A percentile compares a stretch with the other conserved stretches of the same genome.
These are phyloP conservation scores for Rhizoclosmatium sp. DNA, from an alignment of 192 early-diverging fungal genomes.

Conservation along the genomic window DNA sequence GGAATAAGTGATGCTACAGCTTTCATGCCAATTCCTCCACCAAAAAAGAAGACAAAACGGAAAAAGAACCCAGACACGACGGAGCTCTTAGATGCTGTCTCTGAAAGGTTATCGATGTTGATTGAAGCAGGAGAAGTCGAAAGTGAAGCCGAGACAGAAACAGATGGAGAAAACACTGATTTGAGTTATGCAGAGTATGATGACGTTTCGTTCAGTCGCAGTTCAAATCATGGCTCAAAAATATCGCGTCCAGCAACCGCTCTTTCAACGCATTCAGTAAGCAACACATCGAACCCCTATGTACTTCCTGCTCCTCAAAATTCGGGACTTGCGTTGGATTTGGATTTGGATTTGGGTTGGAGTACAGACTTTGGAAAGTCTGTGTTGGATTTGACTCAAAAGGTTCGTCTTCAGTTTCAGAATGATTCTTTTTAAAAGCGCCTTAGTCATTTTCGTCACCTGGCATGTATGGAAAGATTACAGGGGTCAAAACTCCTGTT, in stretches of 20 bases:
- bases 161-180: neutral
- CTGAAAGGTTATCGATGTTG: neutral
- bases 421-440: neutral
- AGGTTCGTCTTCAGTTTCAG: neutral
- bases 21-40: neutral
- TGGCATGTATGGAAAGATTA: neutral
- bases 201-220: neutral
- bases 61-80: constrained; percentile 4
- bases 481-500: neutral
- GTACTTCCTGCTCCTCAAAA: no score
- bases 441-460: neutral
- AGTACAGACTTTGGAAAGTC: neutral
- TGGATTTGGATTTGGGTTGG: no score
- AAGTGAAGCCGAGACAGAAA: neutral
- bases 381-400: neutral
- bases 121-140: constrained; percentile 13
- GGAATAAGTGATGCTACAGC: neutral
- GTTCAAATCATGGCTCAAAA: neutral
- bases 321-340: no score
- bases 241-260: no score
- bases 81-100: constrained; percentile 10
- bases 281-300: no score
- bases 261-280: no score
- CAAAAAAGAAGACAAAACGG: neutral
- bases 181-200: neutral